phyloP scores from a whole-genome alignment of 2,329 filamentous ascomycete species.

The Beauveria brongniartii region DNA sequence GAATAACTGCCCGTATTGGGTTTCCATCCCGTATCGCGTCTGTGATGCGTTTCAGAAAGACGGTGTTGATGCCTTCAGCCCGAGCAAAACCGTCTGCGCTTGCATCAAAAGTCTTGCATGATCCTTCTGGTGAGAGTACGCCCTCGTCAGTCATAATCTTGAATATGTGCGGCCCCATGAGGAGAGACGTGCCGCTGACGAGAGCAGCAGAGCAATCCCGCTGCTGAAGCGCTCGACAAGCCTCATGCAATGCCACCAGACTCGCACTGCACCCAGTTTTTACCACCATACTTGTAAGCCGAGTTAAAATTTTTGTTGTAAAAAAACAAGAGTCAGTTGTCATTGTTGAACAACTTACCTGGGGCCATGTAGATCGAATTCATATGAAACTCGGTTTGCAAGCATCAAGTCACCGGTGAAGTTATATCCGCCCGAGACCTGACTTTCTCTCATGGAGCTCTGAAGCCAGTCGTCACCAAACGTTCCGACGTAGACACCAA shows the following conservation, averaged over 20 bases:
- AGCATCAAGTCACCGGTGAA: conserved; percentile 18
- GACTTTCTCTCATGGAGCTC: conserved; percentile 9
- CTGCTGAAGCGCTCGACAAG: conserved; percentile 21
- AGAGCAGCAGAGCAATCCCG: conserved; percentile 26
- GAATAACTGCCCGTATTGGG: neutral
- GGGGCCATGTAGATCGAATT: conserved; percentile 23
- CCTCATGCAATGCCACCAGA: conserved; percentile 18
- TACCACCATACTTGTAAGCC: conserved; percentile 17
- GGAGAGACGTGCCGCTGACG: conserved; percentile 26
- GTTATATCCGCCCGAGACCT: conserved; percentile 17
- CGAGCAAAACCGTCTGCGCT: conserved; percentile 26
- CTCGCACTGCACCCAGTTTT: conserved; percentile 29
- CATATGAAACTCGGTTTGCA: conserved; percentile 24
- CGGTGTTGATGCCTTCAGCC: conserved; percentile 21
- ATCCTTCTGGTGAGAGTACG: conserved; percentile 13
- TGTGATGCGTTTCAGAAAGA: conserved; percentile 23
- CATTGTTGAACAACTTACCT: no score
- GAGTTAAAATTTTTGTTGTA: no score
- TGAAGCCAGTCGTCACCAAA: conserved; percentile 23
- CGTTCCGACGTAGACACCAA: conserved; percentile 22
- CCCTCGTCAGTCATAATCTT: conserved; percentile 15
- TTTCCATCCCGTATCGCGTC: conserved; percentile 19
- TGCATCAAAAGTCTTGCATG: conserved; percentile 25
- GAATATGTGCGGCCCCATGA: conserved; percentile 17
- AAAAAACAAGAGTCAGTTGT: no score